Evolutionary conservation across 345 rosid species (phyloP).

Genomic region (Toxicodendron radicans): DNA sequence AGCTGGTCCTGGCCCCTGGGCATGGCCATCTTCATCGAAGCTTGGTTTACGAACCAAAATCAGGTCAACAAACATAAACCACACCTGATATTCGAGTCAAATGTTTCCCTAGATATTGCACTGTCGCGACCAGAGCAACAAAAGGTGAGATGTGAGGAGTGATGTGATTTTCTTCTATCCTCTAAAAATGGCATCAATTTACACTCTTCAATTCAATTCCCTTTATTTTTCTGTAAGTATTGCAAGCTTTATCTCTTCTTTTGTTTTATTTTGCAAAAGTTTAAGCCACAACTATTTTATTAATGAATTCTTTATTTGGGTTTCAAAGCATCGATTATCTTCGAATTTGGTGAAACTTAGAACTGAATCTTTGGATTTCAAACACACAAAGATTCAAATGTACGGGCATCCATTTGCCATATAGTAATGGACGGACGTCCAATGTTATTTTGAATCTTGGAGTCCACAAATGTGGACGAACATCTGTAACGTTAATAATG

Average conservation of each 20-base stretch:
- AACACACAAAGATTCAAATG: no score
- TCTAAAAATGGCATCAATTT: conserved; percentile 41
- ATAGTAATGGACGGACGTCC: no score
- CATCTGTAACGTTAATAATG: no score
- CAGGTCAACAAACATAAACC: no score
- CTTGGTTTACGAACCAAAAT: no score
- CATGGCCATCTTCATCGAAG: no score
- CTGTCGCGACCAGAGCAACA: not conserved
- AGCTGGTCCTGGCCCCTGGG: no score
- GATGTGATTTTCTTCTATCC: not conserved
- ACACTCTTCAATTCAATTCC: conserved; percentile 39
- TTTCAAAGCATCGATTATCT: conserved; percentile 31
- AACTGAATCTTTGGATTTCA: no score
- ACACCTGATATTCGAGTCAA: no score
- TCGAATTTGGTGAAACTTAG: conserved; percentile 32
- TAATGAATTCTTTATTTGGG: conserved; percentile 19
- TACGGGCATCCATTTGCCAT: no score
- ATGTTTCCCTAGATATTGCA: not conserved
- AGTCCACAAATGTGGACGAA: no score
- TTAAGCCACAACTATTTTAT: not conserved
- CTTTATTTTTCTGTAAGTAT: conserved; percentile 34
- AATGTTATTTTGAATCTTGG: no score
- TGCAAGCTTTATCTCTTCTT: not conserved
- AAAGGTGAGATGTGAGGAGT: not conserved
- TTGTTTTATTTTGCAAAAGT: not conserved